Conservation (phyloP, 2,329 filamentous ascomycete species). For the Hymenoscyphus salicellus region DNA sequence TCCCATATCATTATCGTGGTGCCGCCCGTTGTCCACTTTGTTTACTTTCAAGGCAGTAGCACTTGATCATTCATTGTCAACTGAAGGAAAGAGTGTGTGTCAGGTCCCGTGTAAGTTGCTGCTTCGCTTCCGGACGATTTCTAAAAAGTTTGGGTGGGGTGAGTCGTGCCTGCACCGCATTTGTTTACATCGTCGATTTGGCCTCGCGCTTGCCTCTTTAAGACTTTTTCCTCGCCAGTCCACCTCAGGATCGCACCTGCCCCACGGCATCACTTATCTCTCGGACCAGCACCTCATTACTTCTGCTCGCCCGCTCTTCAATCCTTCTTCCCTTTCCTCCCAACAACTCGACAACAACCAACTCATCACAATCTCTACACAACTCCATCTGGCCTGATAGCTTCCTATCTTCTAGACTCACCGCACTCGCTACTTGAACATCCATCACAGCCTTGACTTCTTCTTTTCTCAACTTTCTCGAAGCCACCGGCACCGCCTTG, state of each 20-base stretch:
- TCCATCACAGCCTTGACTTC: conserved; percentile 24
- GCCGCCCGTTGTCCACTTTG: background rate
- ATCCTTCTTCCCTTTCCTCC: conserved; percentile 13
- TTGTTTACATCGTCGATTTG: conserved; percentile 1
- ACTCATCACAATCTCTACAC: conserved; percentile 33
- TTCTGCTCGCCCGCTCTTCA: background rate
- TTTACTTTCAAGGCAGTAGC: conserved; percentile 2
- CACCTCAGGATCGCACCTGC: background rate
- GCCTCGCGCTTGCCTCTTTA: conserved; percentile 1
- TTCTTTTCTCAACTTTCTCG: background rate
- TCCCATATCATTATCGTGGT: conserved; percentile 1
- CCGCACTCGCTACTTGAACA: conserved; percentile 33
- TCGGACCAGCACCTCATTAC: background rate
- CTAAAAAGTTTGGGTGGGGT: background rate
- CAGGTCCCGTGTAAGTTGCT: background rate
- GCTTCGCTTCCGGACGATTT: background rate
- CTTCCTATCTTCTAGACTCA: conserved; percentile 37
- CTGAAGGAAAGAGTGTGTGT: background rate
- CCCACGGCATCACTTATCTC: background rate
- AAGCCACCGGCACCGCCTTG: background rate
- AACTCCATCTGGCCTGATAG: conserved; percentile 37
- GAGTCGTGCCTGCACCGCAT: background rate
- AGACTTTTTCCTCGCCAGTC: background rate
- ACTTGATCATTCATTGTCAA: background rate
- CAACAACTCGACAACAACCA: conserved; percentile 18